Evolutionary conservation across 345 rosid genomes (phyloP), one percentile per base, ranked within the genome.

Genomic region (Excoecaria agallocha): DNA sequence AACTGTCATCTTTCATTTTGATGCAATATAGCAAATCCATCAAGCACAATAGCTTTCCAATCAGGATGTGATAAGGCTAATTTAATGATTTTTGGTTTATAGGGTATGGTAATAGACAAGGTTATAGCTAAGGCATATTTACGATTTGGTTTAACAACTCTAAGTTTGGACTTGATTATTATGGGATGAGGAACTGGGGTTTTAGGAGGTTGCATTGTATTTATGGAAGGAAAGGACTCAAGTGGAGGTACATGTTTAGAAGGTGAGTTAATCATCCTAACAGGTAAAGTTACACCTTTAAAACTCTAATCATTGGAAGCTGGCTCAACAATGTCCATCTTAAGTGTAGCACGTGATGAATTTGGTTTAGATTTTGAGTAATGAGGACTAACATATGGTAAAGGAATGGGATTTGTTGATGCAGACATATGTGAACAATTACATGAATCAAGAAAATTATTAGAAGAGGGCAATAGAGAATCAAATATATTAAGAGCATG

Each of bases 81-180:
- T 65, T 17, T 65, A 41, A 43, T 41, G 8, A 41, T 65, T 4
- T 65, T 41, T 19, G 69, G 69, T 43, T 41, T 6, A 19, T 5
- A 0, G 17, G 69, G 37, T 19, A 65, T 43, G 41, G 35, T 39
- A 65, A 35, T 16, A n/a, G 5, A 45, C 8, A 30, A 65, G 50
- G 51, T 43, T 43, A 65, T 51, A 4, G 13, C 8, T 13, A 65
- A 65, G 12, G 55, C 54, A 66, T 66, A 66, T 46, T 4, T 16
- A 17, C 17, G 69, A 66, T 66, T 66, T 22, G 37, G 69, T 54
- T 66, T 66, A 41, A 66, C 54, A 66, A 66, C 20, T 43, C 69
- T 54, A 66, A 66, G 69, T 20, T 66, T 66, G n/a, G 54, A 66
- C n/a, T 19, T 20, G 22, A 37, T 66, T 66, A 66, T 12, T 17